Evolutionary conservation across 2,329 filamentous ascomycete genomes (phyloP), one percentile per base, ranked within the genome.

Genomic region (Dissoconium aciculare): DNA sequence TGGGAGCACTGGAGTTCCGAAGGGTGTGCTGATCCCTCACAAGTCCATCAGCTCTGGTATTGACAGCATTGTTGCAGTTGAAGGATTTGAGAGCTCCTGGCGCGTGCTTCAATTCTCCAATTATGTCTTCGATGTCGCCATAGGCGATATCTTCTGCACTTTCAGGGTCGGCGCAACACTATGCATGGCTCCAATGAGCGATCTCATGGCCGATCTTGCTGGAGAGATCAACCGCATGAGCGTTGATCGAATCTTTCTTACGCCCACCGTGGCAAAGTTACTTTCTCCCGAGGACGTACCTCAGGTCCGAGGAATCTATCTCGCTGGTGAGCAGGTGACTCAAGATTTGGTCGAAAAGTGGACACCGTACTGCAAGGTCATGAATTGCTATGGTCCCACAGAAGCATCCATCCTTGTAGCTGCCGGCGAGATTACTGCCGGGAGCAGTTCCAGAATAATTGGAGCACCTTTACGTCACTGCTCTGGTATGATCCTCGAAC

Each of bases 201-300:
- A 61, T 15, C 56, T 60, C 3, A 50, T 64, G 37, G 61, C 62
- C 31, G 59, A 66, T 38, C 52, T 66, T 15, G 53, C 57, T n/a
- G 59, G 59, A 9, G 59, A 39, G 3, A 52, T 57, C 31, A 49
- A 47, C 27, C 42, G 40, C 6, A 45, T 55, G 36, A 41, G 45
- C 3, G 43, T 53, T n/a, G 63, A 64, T 26, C 59, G 55, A 52
- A 52, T 54, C 5, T 51, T 56, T 36, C 43, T 64, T 11, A 66
- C 63, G 1, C 62, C 63, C 1, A 57, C 60, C 0, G 53, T 59
- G 21, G 56, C 56, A 6, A 46, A 45, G 15, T 50, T 58, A 15
- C 46, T 60, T 13, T 49, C 55, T 26, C 56, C 57, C 4, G 5
- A 47, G 53, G 2, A 56, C 40, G 15, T 59, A 44, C 19, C 60